Percentiles rank a stretch among this genome's conserved stretches.
These are phyloP conservation scores for Aspergillus wentii DNA, from an alignment of 495 filamentous ascomycete genomes.

Conservation along the genomic window DNA sequence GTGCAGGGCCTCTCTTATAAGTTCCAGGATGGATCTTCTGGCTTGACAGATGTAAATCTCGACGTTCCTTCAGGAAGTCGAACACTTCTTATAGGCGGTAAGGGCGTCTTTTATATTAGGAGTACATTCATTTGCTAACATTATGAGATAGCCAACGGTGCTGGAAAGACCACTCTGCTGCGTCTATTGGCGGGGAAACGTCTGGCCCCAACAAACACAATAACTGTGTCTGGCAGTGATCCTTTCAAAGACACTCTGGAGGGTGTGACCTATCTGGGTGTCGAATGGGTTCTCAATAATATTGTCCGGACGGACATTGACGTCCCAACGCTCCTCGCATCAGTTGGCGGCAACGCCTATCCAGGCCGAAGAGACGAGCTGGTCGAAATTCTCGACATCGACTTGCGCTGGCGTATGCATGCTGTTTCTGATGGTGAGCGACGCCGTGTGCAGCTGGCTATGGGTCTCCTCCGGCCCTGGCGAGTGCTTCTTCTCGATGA, in stretches of 20 bases:
- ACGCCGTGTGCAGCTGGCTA: conserved; percentile 86
- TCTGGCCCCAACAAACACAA: conserved; percentile 68
- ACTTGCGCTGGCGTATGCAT: conserved; percentile 90
- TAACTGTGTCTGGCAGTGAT: conserved; percentile 75
- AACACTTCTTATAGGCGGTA: conserved; percentile 89
- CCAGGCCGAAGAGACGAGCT: conserved; percentile 79
- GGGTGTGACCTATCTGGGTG: conserved; percentile 92
- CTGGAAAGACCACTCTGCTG: conserved; percentile 94
- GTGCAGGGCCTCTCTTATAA: conserved; percentile 78
- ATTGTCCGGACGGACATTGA: conserved; percentile 95
- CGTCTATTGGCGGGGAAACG: conserved; percentile 89
- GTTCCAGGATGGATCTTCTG: conserved; percentile 75
- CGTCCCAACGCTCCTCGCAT: conserved; percentile 75
- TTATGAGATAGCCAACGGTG: conserved; percentile 77
- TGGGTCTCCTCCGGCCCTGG: conserved; percentile 96
- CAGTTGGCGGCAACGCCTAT: conserved; percentile 82
- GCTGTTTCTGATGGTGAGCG: conserved; percentile 89
- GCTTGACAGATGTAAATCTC: conserved; percentile 66
- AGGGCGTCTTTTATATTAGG: conserved; percentile 4
- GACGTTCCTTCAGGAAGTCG: conserved; percentile 76
- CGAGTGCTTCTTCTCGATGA: conserved; percentile 86
- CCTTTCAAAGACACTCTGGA: conserved; percentile 84
- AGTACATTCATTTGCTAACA: neutral
- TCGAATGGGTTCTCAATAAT: conserved; percentile 98
- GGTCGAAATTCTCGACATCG: conserved; percentile 84